Conservation (phyloP, 768 basidiomycete genomes). For the Collybiopsis confluens region DNA sequence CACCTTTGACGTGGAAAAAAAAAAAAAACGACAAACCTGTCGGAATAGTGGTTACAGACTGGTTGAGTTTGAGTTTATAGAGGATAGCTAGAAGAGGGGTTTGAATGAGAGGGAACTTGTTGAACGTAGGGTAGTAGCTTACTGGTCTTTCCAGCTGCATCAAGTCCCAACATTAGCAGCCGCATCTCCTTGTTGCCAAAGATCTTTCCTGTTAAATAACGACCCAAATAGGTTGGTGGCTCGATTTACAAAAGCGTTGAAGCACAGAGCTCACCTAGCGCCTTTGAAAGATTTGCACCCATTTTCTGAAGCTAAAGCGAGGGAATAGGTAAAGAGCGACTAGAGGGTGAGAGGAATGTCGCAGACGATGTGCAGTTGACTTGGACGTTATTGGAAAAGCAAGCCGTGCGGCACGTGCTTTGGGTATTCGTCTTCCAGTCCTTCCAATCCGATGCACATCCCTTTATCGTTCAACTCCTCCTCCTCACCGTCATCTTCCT, state of each 20-base stretch:
- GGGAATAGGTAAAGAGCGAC: slow-evolving; percentile 63
- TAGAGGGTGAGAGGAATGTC: slow-evolving; percentile 24
- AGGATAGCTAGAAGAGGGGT: slow-evolving; percentile 68
- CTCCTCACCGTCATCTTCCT: not conserved
- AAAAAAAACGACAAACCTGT: slow-evolving; percentile 60
- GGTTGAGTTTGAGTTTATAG: slow-evolving; percentile 98
- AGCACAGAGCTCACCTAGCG: slow-evolving; percentile 51
- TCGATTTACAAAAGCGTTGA: not conserved
- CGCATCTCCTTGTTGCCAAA: slow-evolving; percentile 99
- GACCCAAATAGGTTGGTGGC: not conserved
- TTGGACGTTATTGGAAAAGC: not conserved
- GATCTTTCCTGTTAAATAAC: slow-evolving; percentile 63
- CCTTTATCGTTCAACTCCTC: not conserved
- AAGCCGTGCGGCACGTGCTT: no score
- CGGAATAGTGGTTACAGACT: slow-evolving; percentile 97
- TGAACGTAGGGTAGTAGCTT: slow-evolving; percentile 27
- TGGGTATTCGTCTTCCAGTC: no score
- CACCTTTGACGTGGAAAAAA: slow-evolving; percentile 4
- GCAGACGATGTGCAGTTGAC: not conserved
- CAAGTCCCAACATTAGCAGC: slow-evolving; percentile 92
- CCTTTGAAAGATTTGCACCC: slow-evolving; percentile 87
- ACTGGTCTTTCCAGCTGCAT: slow-evolving; percentile 99
- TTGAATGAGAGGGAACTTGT: slow-evolving; percentile 8
- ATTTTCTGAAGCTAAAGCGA: slow-evolving; percentile 25
- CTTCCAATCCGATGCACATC: not conserved